Base-by-base conservation (phyloP, 345 rosid species). In the Euphorbia lathyris region DNA sequence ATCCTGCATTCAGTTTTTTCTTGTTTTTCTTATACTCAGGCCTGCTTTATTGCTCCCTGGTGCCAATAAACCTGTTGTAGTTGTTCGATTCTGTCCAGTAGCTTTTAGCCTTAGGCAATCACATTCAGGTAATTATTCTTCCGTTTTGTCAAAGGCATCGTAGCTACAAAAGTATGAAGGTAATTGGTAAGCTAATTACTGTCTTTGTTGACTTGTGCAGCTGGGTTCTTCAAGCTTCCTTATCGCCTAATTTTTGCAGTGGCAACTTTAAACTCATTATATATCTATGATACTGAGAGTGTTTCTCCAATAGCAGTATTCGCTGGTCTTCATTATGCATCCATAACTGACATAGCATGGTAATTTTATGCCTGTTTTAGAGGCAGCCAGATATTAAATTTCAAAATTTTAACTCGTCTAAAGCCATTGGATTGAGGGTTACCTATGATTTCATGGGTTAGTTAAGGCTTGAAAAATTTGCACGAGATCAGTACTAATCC, bases 301-400 rank as follows among this genome's bases (percentile, higher is more conserved):
- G 81, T 80, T 51, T 72, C 85, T 36, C 98, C 94, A 13, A 78
- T 88, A 66, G 90, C 91, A 69, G 71, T 95, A 65, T 80, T 90
- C 63, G 98, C 92, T 29, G 98, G 98, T 64, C 88, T 95, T 78
- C 99, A 95, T 78, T 95, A 92, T 66, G 98, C 99, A 68, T 90
- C 98, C 67, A 84, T 92, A 83, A 90, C 94, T 9, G 97, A 90
- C 73, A 84, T 95, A 47, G 78, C 99, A 34, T 95, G 99, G 97
- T 94, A 76, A 79, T 14, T 56, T 65, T 52, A 9, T 61, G 43
- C 9, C 42, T 47, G 30, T 63, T 58, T 0, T 45, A 38, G 32
- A 16, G 13, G 16, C 29, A 9, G 19, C 25, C 29, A 17, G 58
- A 42, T 42, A 53, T 9, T 8, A 32, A n/a, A 25, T 4, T 53